Conservation (phyloP, 805 yeast species). For the Starmerella cellae region DNA sequence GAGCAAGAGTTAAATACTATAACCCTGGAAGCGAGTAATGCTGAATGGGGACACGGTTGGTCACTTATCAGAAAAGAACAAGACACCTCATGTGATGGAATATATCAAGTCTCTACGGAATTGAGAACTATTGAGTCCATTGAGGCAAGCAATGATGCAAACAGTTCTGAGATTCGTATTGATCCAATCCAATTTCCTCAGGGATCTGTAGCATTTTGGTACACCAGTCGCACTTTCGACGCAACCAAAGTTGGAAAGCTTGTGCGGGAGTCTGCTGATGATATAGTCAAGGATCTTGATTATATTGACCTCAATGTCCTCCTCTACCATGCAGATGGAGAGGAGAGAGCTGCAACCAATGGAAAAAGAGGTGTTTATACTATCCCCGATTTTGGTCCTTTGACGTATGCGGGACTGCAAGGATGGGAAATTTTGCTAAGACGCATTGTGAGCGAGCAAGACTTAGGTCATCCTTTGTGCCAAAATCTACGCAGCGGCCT, state of each 20-base stretch:
- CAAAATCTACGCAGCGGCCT: slow-evolving; percentile 66
- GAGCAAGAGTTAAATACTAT: slow-evolving; percentile 26
- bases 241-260: slow-evolving; percentile 51
- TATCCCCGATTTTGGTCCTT: slow-evolving; percentile 58
- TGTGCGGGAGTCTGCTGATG: slow-evolving; percentile 62
- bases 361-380: slow-evolving; percentile 62
- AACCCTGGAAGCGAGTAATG: slow-evolving; percentile 27
- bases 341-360: slow-evolving; percentile 67
- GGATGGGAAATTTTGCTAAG: slow-evolving; percentile 75
- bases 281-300: slow-evolving; percentile 49
- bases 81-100: slow-evolving; percentile 28
- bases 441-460: slow-evolving; percentile 49
- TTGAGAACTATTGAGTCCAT: slow-evolving; percentile 43
- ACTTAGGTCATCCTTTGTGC: slow-evolving; percentile 73
- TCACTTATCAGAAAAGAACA: slow-evolving; percentile 35
- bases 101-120: slow-evolving; percentile 56
- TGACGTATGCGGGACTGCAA: slow-evolving; percentile 81
- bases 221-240: slow-evolving; percentile 55
- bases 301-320: slow-evolving; percentile 63
- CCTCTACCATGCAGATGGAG: slow-evolving; percentile 68
- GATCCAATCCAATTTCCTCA: slow-evolving; percentile 48
- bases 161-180: slow-evolving; percentile 36
- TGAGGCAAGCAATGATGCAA: slow-evolving; percentile 33
- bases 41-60: slow-evolving; percentile 43
- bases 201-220: slow-evolving; percentile 78